A percentile compares a stretch with the other conserved stretches of the same genome.
Conservation (phyloP, 176 grass and related monocot genomes). For the Avena sativa region DNA sequence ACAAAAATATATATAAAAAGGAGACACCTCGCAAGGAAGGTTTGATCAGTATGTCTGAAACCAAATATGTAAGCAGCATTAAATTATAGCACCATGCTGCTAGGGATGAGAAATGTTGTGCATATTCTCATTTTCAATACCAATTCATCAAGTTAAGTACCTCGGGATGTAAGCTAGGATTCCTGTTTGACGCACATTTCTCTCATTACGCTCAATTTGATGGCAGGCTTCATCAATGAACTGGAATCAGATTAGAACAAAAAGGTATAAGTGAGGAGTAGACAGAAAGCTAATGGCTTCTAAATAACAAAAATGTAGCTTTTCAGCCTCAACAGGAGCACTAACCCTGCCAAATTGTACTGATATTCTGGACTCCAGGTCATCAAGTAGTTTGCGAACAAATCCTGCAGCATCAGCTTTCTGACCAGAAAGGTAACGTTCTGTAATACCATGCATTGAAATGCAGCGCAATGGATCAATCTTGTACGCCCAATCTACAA, state of each 20-base stretch:
- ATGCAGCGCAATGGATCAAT: slow-evolving; percentile 95
- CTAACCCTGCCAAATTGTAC: slow-evolving; percentile 88
- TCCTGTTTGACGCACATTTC: slow-evolving; percentile 77
- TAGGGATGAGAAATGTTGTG: slow-evolving; percentile 18
- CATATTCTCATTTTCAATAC: neutral
- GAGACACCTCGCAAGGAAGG: neutral
- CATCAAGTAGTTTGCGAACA: slow-evolving; percentile 89
- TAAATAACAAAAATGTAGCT: neutral
- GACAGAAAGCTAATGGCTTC: slow-evolving; percentile 31
- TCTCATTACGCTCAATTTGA: slow-evolving; percentile 95
- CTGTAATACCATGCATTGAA: slow-evolving; percentile 98
- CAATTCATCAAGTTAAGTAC: slow-evolving; percentile 57
- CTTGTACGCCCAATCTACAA: slow-evolving; percentile 97
- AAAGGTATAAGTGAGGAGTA: slow-evolving; percentile 25
- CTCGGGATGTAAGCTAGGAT: slow-evolving; percentile 88
- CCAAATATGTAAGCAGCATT: neutral
- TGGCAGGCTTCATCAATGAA: slow-evolving; percentile 97
- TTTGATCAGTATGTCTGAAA: neutral
- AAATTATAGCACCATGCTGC: slow-evolving; percentile 9
- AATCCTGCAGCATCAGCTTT: slow-evolving; percentile 99
- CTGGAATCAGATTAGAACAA: slow-evolving; percentile 55
- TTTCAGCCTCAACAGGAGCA: slow-evolving; percentile 25
- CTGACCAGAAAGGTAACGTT: slow-evolving; percentile 97
- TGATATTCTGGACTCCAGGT: slow-evolving; percentile 93
- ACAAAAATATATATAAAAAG: neutral